Percentiles rank a stretch among this genome's conserved stretches.
Evolutionary conservation across 225 moss, liverwort and hornwort species (phyloP).

Genomic region (Anthoceros angustus): DNA sequence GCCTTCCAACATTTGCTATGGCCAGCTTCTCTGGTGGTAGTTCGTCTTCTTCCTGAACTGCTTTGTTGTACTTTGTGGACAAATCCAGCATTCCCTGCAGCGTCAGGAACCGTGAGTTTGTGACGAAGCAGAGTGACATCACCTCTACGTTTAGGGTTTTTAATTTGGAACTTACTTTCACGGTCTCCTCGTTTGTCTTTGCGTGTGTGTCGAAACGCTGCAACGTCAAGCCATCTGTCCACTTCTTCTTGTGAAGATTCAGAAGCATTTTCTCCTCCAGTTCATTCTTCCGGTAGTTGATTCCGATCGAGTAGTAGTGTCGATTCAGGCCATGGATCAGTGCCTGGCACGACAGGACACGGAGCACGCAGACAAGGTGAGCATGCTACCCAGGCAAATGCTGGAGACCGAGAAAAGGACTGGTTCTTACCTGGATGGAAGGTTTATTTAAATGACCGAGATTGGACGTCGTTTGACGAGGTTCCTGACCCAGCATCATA

Average conservation of each 20-base stretch:
- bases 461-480: slow-evolving; percentile 91
- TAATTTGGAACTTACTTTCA: slow-evolving; percentile 43
- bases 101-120: not conserved
- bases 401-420: not conserved
- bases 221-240: slow-evolving; percentile 86
- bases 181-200: slow-evolving; percentile 73
- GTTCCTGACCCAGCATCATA: slow-evolving; percentile 98
- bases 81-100: slow-evolving; percentile 83
- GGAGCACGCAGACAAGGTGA: not conserved
- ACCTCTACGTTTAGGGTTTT: too few species aligned
- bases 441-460: slow-evolving; percentile 90
- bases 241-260: slow-evolving; percentile 94
- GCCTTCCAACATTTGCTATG: slow-evolving; percentile 87
- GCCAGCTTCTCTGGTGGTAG: slow-evolving; percentile 74
- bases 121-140: too few species aligned
- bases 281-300: slow-evolving; percentile 94
- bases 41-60: slow-evolving; percentile 91
- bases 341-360: slow-evolving; percentile 32
- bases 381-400: not conserved
- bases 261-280: slow-evolving; percentile 91
- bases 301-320: slow-evolving; percentile 86
- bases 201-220: slow-evolving; percentile 78
- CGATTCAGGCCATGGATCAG: slow-evolving; percentile 89
- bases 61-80: slow-evolving; percentile 84
- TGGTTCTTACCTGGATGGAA: slow-evolving; percentile 56